phyloP scores from a whole-genome alignment of 2,329 filamentous ascomycete genomes.

The Apiospora aurea region DNA sequence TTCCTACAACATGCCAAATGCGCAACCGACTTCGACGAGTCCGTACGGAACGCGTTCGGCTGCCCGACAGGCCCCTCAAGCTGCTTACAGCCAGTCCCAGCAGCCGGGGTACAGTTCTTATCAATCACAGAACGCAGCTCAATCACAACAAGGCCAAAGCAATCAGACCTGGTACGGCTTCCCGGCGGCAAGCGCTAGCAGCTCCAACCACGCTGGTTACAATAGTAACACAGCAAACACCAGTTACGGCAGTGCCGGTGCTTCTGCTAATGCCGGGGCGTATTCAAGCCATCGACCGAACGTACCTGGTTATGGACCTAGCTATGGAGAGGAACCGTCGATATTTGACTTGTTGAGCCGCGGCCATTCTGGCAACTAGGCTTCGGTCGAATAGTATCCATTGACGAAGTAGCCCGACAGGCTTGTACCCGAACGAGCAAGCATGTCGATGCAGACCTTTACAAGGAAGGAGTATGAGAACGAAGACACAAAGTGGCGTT shows the following conservation, averaged over 20 bases:
- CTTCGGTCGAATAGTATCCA: background rate
- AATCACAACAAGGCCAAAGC: conserved; percentile 33
- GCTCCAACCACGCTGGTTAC: conserved; percentile 33
- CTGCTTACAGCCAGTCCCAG: conserved; percentile 39
- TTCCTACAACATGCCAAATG: conserved; percentile 33
- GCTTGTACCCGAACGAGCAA: background rate
- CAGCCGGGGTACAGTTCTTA: conserved; percentile 40
- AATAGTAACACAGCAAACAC: conserved; percentile 33
- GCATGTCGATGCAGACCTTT: background rate
- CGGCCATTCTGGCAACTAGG: conserved; percentile 18
- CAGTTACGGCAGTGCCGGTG: conserved; percentile 29
- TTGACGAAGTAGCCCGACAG: background rate
- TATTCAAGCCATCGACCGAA: conserved; percentile 35
- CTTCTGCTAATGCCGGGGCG: conserved; percentile 28
- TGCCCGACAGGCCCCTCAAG: conserved; percentile 35
- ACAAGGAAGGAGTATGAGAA: background rate
- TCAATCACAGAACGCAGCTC: conserved; percentile 27
- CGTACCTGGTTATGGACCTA: conserved; percentile 33
- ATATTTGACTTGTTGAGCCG: conserved; percentile 38
- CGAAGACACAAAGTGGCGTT: background rate
- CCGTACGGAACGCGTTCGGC: conserved; percentile 38
- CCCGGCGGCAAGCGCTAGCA: conserved; percentile 33
- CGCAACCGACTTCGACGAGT: conserved; percentile 32
- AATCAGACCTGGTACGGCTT: conserved; percentile 47
- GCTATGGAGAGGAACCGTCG: conserved; percentile 37